Base-by-base conservation (phyloP, 441 rosid genomes). In the Erodium trifolium region DNA sequence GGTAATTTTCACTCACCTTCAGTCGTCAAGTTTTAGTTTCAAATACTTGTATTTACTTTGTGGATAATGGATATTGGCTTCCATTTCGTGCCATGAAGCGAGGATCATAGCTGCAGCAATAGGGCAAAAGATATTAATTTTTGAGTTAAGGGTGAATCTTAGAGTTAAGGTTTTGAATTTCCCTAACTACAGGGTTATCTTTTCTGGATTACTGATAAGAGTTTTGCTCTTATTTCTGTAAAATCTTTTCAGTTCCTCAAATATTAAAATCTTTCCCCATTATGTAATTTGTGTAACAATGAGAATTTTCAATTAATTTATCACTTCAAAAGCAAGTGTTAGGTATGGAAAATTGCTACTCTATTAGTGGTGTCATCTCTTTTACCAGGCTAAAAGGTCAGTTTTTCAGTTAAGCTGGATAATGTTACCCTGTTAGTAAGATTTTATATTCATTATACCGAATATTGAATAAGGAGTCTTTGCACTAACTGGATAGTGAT, bases 1-100 rank as follows among this genome's bases (percentile, higher is more conserved):
- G 96, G 97, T 91, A 68, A 66, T 51, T 23, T 41, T 67, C 27
- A 23, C 62, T 34, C 65, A 10, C 60, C 31, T 29, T 43, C 18
- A 62, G 65, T 74, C 65, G 37, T 23, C 11, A 7, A 14, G 11
- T 18, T 71, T 49, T 43, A 66, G n/a, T 70, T 51, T 65, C 57
- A 45, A 63, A 75, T 67, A 12, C 34, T 60, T 3, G 37, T 34
- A 34, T 34, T 34, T 34, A 37, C 43, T 37, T 37, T 37, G 43
- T 37, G 43, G 43, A 37, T 37, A 37, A 8, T 37, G 43, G 43
- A 1, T 23, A 23, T 23, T 23, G 27, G 27, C 27, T 23, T 37
- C 43, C 43, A 37, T 5, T 3, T 37, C 4, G 43, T 37, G 43
- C 43, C 43, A 37, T 6, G 43, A 37, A 37, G 43, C 43, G 4